Evolutionary conservation across 805 yeast species (phyloP).

Genomic region (Priceomyces melissophilus): DNA sequence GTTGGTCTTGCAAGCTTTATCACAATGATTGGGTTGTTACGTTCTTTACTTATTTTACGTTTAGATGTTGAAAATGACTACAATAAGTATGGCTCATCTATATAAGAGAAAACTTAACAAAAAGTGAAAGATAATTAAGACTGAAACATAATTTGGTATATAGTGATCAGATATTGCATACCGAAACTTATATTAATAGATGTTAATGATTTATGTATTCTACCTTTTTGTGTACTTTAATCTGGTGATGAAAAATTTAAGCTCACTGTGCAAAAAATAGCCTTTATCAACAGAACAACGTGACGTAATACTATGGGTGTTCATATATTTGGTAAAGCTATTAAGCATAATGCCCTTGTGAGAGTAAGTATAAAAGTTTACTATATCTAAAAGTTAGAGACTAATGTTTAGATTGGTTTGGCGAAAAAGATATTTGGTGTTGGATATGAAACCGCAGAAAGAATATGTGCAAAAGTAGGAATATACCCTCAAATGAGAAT

Average conservation of each 20-base stretch:
- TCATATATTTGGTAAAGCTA: slow-evolving; percentile 43
- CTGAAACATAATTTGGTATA: too few species aligned
- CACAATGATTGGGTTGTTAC: slow-evolving; percentile 80
- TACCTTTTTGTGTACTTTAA: too few species aligned
- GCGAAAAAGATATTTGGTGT: slow-evolving; percentile 83
- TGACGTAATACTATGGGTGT: slow-evolving; percentile 31
- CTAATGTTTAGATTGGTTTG: slow-evolving; percentile 49
- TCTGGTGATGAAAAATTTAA: too few species aligned
- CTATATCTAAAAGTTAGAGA: background rate
- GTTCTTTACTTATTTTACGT: slow-evolving; percentile 72
- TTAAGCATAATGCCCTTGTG: slow-evolving; percentile 41
- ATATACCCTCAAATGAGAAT: slow-evolving; percentile 91
- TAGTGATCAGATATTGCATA: too few species aligned
- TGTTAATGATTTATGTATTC: too few species aligned
- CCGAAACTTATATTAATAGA: too few species aligned
- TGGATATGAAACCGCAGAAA: slow-evolving; percentile 69
- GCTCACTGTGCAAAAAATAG: too few species aligned
- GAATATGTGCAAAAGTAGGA: slow-evolving; percentile 82
- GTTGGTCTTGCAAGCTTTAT: slow-evolving; percentile 91
- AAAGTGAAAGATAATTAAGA: too few species aligned
- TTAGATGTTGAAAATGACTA: slow-evolving; percentile 45
- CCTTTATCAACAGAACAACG: too few species aligned
- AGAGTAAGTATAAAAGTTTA: slow-evolving; percentile 18
- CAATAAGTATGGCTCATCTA: too few species aligned
- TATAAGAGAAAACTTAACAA: too few species aligned